Evolutionary conservation across 192 early-diverging fungal species (phyloP).

Genomic region (Umbelopsis vinacea): DNA sequence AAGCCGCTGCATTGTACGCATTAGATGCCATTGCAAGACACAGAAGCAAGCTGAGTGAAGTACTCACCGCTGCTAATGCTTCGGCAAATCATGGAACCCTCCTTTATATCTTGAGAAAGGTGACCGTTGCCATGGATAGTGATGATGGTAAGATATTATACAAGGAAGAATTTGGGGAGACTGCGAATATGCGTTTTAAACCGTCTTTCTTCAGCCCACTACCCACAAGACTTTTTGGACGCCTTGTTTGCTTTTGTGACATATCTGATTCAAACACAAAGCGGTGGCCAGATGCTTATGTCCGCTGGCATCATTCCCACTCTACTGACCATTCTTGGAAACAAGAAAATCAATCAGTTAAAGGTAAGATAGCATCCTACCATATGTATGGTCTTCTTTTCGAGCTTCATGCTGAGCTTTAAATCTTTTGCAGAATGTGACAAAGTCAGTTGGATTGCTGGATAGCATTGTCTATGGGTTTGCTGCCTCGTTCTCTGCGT

Average conservation of each 20-base stretch:
- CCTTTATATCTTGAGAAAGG: conserved; percentile 79
- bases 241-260: conserved; percentile 80
- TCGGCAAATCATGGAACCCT: conserved; percentile 93
- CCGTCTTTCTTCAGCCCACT: conserved; percentile 32
- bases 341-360: conserved; percentile 60
- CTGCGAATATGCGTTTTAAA: not conserved
- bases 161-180: not conserved
- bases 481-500: conserved; percentile 73
- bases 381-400: not conserved
- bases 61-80: conserved; percentile 86
- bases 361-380: conserved; percentile 57
- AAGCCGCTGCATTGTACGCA: conserved; percentile 80
- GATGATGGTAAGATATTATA: not conserved
- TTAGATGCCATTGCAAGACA: conserved; percentile 86
- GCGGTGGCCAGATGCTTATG: conserved; percentile 88
- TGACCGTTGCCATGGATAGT: conserved; percentile 59
- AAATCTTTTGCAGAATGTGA: conserved; percentile 51
- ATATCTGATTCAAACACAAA: conserved; percentile 76
- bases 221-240: conserved; percentile 79
- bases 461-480: conserved; percentile 85
- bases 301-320: conserved; percentile 89
- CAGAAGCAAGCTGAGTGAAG: conserved; percentile 74
- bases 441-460: conserved; percentile 77
- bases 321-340: conserved; percentile 72
- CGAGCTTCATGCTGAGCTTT: not conserved